Evolutionary conservation across 2,329 filamentous ascomycete genomes (phyloP).

Genomic region (Cryphonectria japonica): DNA sequence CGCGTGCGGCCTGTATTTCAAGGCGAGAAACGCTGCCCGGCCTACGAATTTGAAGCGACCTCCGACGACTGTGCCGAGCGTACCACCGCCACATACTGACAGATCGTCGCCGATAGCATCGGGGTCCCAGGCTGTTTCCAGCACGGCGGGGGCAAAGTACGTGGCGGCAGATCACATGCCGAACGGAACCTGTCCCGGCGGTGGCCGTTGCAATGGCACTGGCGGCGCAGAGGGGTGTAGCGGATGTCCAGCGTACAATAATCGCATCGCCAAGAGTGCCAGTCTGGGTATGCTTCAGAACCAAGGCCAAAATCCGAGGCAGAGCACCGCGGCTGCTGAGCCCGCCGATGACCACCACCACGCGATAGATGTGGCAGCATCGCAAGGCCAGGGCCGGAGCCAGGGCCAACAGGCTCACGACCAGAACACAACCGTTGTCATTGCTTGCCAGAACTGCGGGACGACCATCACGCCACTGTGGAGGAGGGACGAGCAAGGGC

Average conservation of each 20-base stretch:
- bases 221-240: conserved; percentile 93
- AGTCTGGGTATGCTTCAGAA: conserved; percentile 65
- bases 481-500: conserved; percentile 90
- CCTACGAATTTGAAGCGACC: conserved; percentile 89
- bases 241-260: conserved; percentile 97
- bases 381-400: conserved; percentile 43
- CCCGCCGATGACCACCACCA: conserved; percentile 42
- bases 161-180: conserved; percentile 75
- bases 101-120: conserved; percentile 45
- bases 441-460: conserved; percentile 95
- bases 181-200: conserved; percentile 90
- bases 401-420: conserved; percentile 33
- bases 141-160: conserved; percentile 65
- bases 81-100: conserved; percentile 48
- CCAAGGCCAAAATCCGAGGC: conserved; percentile 36
- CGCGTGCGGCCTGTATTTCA: conserved; percentile 92
- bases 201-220: conserved; percentile 93
- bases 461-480: conserved; percentile 96
- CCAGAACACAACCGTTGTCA: conserved; percentile 66
- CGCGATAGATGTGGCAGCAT: conserved; percentile 54
- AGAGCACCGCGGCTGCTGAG: conserved; percentile 33
- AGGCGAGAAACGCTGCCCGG: conserved; percentile 87
- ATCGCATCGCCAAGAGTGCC: conserved; percentile 86
- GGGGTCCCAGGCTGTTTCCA: conserved; percentile 43
- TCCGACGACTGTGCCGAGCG: conserved; percentile 53